phyloP scores from a whole-genome alignment of 805 yeast species.

The Torulaspora quercuum region DNA sequence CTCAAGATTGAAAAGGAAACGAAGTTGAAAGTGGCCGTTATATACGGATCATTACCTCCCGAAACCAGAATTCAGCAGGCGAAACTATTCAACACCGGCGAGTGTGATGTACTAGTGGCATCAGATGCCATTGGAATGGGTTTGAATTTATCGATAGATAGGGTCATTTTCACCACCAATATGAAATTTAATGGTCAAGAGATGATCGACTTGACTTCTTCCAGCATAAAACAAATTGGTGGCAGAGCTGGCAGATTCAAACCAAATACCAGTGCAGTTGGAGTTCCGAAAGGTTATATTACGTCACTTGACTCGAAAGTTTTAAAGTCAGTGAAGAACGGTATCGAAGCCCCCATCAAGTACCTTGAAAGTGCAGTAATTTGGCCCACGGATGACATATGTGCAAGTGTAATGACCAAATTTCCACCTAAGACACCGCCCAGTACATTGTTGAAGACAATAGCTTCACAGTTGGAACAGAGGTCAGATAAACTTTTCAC shows the following conservation, averaged over 20 bases:
- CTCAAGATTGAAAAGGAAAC: conserved; percentile 64
- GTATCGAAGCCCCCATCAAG: conserved; percentile 50
- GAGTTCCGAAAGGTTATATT: conserved; percentile 45
- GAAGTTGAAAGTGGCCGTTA: conserved; percentile 70
- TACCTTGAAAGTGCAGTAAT: conserved; percentile 58
- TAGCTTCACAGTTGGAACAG: conserved; percentile 37
- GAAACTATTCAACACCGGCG: conserved; percentile 68
- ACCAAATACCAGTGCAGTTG: conserved; percentile 11
- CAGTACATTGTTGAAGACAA: conserved; percentile 45
- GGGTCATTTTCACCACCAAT: conserved; percentile 70
- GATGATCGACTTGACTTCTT: conserved; percentile 47
- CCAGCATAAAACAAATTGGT: conserved; percentile 85
- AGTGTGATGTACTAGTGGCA: conserved; percentile 81
- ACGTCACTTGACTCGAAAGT: conserved; percentile 49
- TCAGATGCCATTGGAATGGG: conserved; percentile 99
- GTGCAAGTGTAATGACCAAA: conserved; percentile 61
- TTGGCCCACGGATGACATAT: conserved; percentile 78
- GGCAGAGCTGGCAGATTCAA: conserved; percentile 91
- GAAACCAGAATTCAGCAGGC: conserved; percentile 90
- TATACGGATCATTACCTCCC: conserved; percentile 95
- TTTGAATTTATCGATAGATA: conserved; percentile 73
- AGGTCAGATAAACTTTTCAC: conserved; percentile 25
- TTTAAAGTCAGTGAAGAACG: conserved; percentile 43
- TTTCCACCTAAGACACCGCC: conserved; percentile 51
- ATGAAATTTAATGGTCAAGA: conserved; percentile 67